Base-by-base conservation (phyloP, 78 protist species). In the Pigoraptor vietnamica region DNA sequence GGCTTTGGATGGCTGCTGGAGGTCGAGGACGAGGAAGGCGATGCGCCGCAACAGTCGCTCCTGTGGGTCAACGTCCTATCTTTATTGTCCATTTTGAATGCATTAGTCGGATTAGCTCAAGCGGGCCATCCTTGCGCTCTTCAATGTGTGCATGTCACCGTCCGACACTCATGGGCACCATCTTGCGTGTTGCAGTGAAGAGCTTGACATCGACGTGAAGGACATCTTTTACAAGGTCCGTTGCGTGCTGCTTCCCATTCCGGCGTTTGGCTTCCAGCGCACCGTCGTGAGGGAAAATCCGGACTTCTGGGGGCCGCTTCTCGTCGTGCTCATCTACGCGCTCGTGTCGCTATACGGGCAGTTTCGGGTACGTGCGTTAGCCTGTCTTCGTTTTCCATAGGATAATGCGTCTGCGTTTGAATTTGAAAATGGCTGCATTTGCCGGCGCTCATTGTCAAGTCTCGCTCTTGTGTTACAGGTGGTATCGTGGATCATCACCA, bases 261-360 rank as follows among this genome's bases (percentile, higher is more conserved):
- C n/a, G 35, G 2, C 33, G 38, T 24, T 67, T 6, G 29, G 29
- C 6, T 29, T 86, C 32, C 37, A 91, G 2, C 1, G 89, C 36
- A 21, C 87, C n/a, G n/a, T 35, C 23, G 23, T 91, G 81, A 2
- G 21, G 34, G 19, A n/a, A 0, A 33, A 81, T 0, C 88, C 93
- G 23, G 93, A 91, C 82, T 91, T 91, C 24, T 91, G 93, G 93
- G 93, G 93, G 23, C 93, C 93, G 81, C 48, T 91, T 10, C 29
- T 81, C 2, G 39, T 81, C 0, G 56, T 91, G 1, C 6, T 81
- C 88, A 0, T 39, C 36, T 91, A 91, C 35, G 93, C 90, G 32
- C 23, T 91, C n/a, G 24, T 91, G 14, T 38, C 37, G n/a, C 21
- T 91, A 24, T 91, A 25, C 6, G 89, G 89, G 25, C 88, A 91